phyloP scores from a whole-genome alignment of 371 early-diverging fungal genomes.

The Zopfochytrium polystomum region DNA sequence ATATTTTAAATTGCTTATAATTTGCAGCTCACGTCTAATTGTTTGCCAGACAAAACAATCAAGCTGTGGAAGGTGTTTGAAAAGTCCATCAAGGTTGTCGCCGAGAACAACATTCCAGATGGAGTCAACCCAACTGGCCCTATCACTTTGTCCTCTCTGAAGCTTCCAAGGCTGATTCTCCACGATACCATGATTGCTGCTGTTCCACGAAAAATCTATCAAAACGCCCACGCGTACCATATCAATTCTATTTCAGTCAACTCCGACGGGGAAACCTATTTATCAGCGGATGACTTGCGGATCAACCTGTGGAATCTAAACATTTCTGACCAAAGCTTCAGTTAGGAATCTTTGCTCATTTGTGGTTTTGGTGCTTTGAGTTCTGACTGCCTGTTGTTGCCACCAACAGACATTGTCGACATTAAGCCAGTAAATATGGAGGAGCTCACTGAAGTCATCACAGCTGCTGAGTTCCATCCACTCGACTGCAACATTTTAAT shows the following conservation, averaged over 20 bases:
- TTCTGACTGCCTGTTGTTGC: no score
- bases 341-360: no score
- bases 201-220: no score
- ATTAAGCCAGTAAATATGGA: slow-evolving; percentile 99
- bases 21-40: neutral
- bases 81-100: slow-evolving; percentile 87
- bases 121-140: slow-evolving; percentile 34
- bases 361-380: no score
- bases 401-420: slow-evolving; percentile 95
- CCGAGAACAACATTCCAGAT: slow-evolving; percentile 79
- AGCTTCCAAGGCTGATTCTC: slow-evolving; percentile 82
- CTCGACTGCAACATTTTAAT: slow-evolving; percentile 93
- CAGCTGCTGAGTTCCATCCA: no score
- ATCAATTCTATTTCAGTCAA: slow-evolving; percentile 99
- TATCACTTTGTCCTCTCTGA: slow-evolving; percentile 49
- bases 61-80: slow-evolving; percentile 99
- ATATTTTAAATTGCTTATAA: neutral
- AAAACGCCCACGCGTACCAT: slow-evolving; percentile 96
- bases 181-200: slow-evolving; percentile 95
- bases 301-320: no score
- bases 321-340: no score
- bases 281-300: slow-evolving; percentile 98
- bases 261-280: slow-evolving; percentile 93
- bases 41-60: slow-evolving; percentile 97
- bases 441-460: slow-evolving; percentile 98